A percentile compares a stretch with the other conserved stretches of the same genome.
phyloP scores from a whole-genome alignment of 345 rosid genomes.

The Brassica rapa region DNA sequence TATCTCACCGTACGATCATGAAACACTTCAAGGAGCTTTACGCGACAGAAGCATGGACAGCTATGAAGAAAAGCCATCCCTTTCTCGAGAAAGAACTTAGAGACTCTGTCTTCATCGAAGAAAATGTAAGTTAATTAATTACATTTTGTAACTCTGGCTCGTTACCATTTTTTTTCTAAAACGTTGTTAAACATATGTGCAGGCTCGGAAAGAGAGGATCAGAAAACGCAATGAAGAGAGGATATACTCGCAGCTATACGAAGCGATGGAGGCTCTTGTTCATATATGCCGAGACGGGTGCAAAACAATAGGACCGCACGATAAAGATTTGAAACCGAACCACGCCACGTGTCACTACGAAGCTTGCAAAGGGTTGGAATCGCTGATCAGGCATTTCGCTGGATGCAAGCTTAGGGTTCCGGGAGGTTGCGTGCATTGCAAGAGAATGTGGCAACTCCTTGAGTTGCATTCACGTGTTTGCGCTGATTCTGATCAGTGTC shows the following conservation, averaged over 20 bases:
- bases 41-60: constrained; percentile 71
- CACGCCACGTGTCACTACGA: constrained; percentile 59
- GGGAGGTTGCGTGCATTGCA: constrained; percentile 85
- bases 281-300: constrained; percentile 95
- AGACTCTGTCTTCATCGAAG: constrained; percentile 53
- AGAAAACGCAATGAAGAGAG: constrained; percentile 56
- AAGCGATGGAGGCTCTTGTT: constrained; percentile 94
- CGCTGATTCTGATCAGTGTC: constrained; percentile 54
- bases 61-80: constrained; percentile 82
- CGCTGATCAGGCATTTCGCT: constrained; percentile 76
- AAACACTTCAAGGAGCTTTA: constrained; percentile 54
- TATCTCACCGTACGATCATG: constrained; percentile 70
- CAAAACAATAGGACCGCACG: constrained; percentile 83
- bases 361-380: constrained; percentile 83
- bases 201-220: constrained; percentile 57
- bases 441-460: constrained; percentile 93
- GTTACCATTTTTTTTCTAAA: not conserved
- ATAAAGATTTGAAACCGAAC: constrained; percentile 57
- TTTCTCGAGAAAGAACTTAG: constrained; percentile 69
- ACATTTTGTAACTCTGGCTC: not conserved
- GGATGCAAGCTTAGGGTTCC: constrained; percentile 74
- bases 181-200: constrained; percentile 25
- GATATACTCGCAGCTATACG: constrained; percentile 70
- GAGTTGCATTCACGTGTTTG: constrained; percentile 87
- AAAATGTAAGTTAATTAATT: constrained; percentile 47